Evolutionary conservation across 345 rosid genomes (phyloP).

Genomic region (Lepidium sativum): DNA sequence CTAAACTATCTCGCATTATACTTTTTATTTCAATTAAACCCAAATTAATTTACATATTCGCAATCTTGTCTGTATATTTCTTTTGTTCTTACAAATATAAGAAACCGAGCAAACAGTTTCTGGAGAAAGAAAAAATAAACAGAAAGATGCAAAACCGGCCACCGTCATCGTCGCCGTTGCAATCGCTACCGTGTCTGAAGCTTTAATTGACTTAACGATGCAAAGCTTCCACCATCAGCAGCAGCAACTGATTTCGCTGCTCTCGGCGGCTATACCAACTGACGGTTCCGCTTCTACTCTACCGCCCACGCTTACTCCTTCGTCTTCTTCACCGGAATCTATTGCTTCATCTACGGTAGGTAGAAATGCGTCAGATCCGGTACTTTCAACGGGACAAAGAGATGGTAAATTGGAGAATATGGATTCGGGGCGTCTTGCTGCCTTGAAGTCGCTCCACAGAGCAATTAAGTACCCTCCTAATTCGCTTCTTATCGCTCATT

Average conservation of each 20-base stretch:
- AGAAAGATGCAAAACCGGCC: conserved; percentile 17
- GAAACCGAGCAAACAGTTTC: not conserved
- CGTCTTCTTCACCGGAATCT: conserved; percentile 11
- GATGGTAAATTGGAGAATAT: conserved; percentile 32
- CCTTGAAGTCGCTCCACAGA: conserved; percentile 75
- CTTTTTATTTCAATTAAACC: not conserved
- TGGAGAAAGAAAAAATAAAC: not conserved
- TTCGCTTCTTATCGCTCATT: conserved; percentile 75
- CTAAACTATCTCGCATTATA: too few relatives aligned
- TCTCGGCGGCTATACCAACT: conserved; percentile 64
- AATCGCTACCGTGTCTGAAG: conserved; percentile 14
- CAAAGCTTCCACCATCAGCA: conserved; percentile 71
- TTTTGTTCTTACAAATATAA: not conserved
- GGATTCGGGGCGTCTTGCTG: conserved; percentile 60
- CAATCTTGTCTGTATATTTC: not conserved
- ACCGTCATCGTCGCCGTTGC: conserved; percentile 22
- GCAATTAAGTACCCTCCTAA: conserved; percentile 75
- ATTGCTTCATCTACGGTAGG: conserved; percentile 2
- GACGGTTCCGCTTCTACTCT: conserved; percentile 32
- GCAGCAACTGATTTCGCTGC: conserved; percentile 72
- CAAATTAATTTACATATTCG: not conserved
- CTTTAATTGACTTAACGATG: conserved; percentile 23
- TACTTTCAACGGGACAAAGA: conserved; percentile 7
- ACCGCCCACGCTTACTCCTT: not conserved
- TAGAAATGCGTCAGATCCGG: not conserved